Conservation (phyloP, 2,329 filamentous ascomycete genomes). For the Aspergillus sp. region DNA sequence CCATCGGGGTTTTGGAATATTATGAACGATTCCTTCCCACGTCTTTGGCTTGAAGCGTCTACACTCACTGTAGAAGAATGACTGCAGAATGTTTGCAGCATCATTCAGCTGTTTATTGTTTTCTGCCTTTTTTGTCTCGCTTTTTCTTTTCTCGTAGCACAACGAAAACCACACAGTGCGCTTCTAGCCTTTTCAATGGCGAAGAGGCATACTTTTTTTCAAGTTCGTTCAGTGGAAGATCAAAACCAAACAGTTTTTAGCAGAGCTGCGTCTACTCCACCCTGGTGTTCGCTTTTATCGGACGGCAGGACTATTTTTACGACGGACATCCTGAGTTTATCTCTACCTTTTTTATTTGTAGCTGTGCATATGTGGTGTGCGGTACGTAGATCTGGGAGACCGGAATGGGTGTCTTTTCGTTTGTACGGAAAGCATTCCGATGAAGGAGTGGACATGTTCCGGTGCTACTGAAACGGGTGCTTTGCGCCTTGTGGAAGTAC, state of each 20-base stretch:
- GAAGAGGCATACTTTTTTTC: constrained; percentile 45
- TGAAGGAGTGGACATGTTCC: not conserved
- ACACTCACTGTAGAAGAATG: not conserved
- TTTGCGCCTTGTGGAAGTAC: not conserved
- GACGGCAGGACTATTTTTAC: constrained; percentile 49
- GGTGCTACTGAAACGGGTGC: not conserved
- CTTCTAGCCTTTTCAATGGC: constrained; percentile 39
- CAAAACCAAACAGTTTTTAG: constrained; percentile 52
- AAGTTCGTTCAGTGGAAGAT: constrained; percentile 50
- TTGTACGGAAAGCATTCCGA: not conserved
- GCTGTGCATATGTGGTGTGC: not conserved
- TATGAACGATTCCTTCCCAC: not conserved
- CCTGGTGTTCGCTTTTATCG: constrained; percentile 45
- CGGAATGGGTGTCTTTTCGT: not conserved
- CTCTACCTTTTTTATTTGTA: not conserved
- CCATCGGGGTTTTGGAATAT: not conserved
- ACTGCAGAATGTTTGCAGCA: not conserved
- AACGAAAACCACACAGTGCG: constrained; percentile 38
- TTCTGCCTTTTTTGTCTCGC: not conserved
- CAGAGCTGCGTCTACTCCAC: constrained; percentile 54
- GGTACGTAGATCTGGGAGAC: too few relatives aligned
- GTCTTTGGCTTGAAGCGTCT: not conserved
- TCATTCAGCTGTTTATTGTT: not conserved
- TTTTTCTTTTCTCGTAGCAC: not conserved
- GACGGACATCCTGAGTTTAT: constrained; percentile 43